Conservation (phyloP, 345 rosid genomes). For the Murraya koenigii region DNA sequence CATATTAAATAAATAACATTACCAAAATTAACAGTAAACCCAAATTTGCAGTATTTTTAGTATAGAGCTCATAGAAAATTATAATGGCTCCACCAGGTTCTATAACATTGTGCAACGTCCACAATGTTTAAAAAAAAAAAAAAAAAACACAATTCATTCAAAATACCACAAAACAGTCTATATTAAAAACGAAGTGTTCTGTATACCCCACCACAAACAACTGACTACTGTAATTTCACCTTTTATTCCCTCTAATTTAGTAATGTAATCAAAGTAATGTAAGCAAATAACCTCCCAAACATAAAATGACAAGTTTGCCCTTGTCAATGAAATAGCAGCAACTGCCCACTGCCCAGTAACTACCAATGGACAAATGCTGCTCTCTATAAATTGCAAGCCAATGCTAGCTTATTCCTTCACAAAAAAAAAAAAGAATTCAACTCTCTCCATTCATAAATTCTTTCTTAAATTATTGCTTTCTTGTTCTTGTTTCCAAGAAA, state of each 20-base stretch:
- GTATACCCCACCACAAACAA: not conserved
- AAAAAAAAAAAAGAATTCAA: conserved; percentile 11
- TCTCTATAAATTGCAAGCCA: conserved; percentile 32
- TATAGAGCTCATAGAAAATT: conserved; percentile 4
- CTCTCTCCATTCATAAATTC: not conserved
- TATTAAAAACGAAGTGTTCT: not conserved
- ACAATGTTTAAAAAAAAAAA: not conserved
- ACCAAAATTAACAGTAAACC: not conserved
- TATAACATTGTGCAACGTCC: not conserved
- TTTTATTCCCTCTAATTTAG: not conserved
- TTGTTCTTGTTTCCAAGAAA: not conserved
- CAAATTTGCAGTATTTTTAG: not conserved
- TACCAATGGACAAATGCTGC: conserved; percentile 14
- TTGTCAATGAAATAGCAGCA: not conserved
- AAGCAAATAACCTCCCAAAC: not conserved
- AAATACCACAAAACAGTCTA: not conserved
- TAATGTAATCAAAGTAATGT: not conserved
- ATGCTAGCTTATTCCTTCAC: conserved; percentile 2
- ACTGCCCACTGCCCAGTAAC: conserved; percentile 18
- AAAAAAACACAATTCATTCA: no score
- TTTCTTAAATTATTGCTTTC: not conserved
- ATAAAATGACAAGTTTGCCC: conserved; percentile 1
- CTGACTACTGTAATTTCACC: not conserved
- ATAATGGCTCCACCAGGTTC: not conserved
- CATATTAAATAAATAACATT: not conserved